Evolutionary conservation across 108 stramenopile species (phyloP).

Genomic region (Cyclotella choctawhatcheeana): DNA sequence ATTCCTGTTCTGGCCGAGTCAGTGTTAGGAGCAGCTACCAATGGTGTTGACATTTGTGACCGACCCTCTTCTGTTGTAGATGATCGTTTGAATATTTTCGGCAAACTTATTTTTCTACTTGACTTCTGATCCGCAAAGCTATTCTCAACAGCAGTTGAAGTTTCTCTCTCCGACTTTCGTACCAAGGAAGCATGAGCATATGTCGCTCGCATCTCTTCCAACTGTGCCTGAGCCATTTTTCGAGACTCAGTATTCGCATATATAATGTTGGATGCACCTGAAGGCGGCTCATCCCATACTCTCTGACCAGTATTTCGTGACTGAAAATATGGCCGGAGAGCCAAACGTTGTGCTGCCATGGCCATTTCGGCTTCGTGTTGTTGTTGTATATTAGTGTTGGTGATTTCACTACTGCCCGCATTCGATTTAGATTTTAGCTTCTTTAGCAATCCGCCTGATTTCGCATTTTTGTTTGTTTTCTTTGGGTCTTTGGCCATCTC

Average conservation of each 20-base stretch:
- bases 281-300: slow-evolving; percentile 87
- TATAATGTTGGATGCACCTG: slow-evolving; percentile 67
- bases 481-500: slow-evolving; percentile 34
- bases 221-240: slow-evolving; percentile 65
- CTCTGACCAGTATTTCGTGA: slow-evolving; percentile 64
- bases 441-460: slow-evolving; percentile 26
- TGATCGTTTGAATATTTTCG: slow-evolving; percentile 6
- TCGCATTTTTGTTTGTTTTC: slow-evolving; percentile 10
- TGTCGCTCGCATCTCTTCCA: slow-evolving; percentile 62
- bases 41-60: background rate
- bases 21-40: background rate
- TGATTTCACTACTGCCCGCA: background rate
- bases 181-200: slow-evolving; percentile 28
- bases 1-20: slow-evolving; percentile 12
- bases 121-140: slow-evolving; percentile 7
- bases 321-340: slow-evolving; percentile 76
- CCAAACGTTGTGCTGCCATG: slow-evolving; percentile 48
- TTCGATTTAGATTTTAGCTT: slow-evolving; percentile 42
- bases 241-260: slow-evolving; percentile 68
- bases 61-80: too few species aligned
- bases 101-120: slow-evolving; percentile 6
- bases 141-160: slow-evolving; percentile 19
- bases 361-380: slow-evolving; percentile 32
- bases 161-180: slow-evolving; percentile 29
- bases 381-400: slow-evolving; percentile 1